Percentiles rank a stretch among this genome's conserved stretches.
Evolutionary conservation across 495 filamentous ascomycete genomes (phyloP).

Genomic region (Choiromyces venosus): DNA sequence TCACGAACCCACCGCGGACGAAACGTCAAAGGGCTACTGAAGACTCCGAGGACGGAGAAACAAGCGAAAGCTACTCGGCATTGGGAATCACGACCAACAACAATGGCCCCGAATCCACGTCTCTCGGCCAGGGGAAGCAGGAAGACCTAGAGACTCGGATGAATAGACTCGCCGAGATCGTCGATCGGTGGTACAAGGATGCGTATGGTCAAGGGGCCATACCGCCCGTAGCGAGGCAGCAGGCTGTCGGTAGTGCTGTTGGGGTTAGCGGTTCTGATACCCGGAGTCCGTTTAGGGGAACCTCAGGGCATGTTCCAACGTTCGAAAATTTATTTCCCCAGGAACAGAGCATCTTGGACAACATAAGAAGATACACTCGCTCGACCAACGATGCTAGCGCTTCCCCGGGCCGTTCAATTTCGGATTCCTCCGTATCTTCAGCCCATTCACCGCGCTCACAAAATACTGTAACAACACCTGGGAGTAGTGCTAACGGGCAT

Average conservation of each 20-base stretch:
- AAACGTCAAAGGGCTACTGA: slow-evolving; percentile 11
- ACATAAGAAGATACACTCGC: slow-evolving; percentile 16
- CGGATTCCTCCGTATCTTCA: background rate
- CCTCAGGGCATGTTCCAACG: background rate
- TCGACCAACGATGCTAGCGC: background rate
- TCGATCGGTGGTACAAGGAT: slow-evolving; percentile 37
- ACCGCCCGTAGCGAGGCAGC: background rate
- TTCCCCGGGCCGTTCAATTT: background rate
- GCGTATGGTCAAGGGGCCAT: slow-evolving; percentile 25
- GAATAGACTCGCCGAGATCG: slow-evolving; percentile 37
- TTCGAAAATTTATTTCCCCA: slow-evolving; percentile 17
- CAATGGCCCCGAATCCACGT: background rate
- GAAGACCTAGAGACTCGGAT: slow-evolving; percentile 34
- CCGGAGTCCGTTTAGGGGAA: background rate
- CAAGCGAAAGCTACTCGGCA: slow-evolving; percentile 4
- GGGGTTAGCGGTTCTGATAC: background rate
- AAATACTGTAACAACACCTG: slow-evolving; percentile 16
- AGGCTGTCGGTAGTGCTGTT: background rate
- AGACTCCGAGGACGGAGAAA: slow-evolving; percentile 20
- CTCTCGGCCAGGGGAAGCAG: slow-evolving; percentile 18
- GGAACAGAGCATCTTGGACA: slow-evolving; percentile 14
- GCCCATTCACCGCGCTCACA: slow-evolving; percentile 20
- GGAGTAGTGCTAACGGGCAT: slow-evolving; percentile 16
- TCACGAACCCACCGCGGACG: slow-evolving; percentile 1
- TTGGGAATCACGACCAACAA: background rate